Evolutionary conservation across 768 basidiomycete species (phyloP).

Genomic region (Suillus clintonianus): DNA sequence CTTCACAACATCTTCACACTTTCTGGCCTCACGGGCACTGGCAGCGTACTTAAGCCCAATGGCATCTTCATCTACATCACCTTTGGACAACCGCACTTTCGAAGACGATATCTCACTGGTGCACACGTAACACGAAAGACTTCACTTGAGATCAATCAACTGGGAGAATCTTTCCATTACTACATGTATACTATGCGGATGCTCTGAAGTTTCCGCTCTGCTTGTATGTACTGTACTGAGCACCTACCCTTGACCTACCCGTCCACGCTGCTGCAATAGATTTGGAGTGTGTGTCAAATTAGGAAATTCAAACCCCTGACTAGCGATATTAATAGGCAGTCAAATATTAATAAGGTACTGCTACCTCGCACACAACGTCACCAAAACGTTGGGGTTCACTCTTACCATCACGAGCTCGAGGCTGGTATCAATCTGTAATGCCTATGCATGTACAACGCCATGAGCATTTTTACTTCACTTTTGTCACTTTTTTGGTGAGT

Average conservation of each 20-base stretch:
- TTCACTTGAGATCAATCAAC: conserved; percentile 61
- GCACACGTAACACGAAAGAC: conserved; percentile 45
- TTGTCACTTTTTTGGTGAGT: conserved; percentile 16
- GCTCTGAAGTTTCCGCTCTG: neutral
- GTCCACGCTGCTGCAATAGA: neutral
- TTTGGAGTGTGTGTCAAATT: neutral
- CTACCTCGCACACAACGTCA: neutral
- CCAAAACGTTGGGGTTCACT: neutral
- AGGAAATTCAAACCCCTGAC: neutral
- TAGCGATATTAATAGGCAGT: neutral
- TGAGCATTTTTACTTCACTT: conserved; percentile 10
- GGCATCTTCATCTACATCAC: conserved; percentile 80
- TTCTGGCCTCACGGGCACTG: neutral
- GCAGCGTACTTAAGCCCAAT: conserved; percentile 61
- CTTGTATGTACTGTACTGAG: neutral
- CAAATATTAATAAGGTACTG: neutral
- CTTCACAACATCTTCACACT: neutral
- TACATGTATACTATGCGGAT: conserved; percentile 70
- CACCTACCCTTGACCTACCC: neutral
- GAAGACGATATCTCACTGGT: conserved; percentile 61
- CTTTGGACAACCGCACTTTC: conserved; percentile 90
- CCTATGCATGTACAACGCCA: neutral
- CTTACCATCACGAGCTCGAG: neutral
- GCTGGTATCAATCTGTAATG: neutral
- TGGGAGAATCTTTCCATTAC: conserved; percentile 85